These are phyloP conservation scores for Colletotrichum sp. DNA, from an alignment of 2,329 filamentous ascomycete genomes.

Conservation along the genomic window DNA sequence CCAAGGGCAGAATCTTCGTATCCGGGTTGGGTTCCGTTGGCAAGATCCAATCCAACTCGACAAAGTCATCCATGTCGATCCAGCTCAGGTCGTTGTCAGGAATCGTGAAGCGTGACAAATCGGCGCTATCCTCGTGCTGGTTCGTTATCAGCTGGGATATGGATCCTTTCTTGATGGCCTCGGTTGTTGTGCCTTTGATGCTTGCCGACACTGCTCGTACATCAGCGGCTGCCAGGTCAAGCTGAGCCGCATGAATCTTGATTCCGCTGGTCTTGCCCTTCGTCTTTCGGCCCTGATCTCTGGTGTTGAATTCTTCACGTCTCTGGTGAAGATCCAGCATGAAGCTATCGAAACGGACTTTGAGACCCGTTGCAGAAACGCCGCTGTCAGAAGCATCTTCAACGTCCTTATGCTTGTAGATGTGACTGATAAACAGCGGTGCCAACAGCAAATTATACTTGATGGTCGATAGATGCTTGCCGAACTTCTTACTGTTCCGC, in stretches of 20 bases:
- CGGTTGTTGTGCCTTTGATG: conserved; percentile 79
- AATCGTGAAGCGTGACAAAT: conserved; percentile 90
- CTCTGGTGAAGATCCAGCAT: conserved; percentile 96
- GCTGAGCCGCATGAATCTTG: conserved; percentile 92
- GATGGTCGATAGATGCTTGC: conserved; percentile 94
- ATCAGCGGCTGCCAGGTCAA: conserved; percentile 91
- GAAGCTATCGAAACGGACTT: conserved; percentile 94
- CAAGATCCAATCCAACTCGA: conserved; percentile 95
- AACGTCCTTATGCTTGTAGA: conserved; percentile 97
- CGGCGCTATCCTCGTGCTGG: conserved; percentile 62
- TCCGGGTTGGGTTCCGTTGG: conserved; percentile 89
- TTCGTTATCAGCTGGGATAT: conserved; percentile 56
- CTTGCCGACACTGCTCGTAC: conserved; percentile 92
- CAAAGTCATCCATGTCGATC: conserved; percentile 99
- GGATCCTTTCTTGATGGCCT: conserved; percentile 72
- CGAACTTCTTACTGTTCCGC: conserved; percentile 98
- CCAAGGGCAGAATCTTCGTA: conserved; percentile 91
- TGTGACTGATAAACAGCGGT: conserved; percentile 92
- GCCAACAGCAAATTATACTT: conserved; percentile 96
- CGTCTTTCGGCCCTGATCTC: conserved; percentile 77
- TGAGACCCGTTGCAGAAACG: conserved; percentile 93
- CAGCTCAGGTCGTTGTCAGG: conserved; percentile 94
- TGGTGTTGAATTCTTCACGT: conserved; percentile 87
- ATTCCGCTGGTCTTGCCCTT: conserved; percentile 87
- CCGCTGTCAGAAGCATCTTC: conserved; percentile 80